phyloP scores from a whole-genome alignment of 2,329 filamentous ascomycete genomes.

The Zymoseptoria brevis region DNA sequence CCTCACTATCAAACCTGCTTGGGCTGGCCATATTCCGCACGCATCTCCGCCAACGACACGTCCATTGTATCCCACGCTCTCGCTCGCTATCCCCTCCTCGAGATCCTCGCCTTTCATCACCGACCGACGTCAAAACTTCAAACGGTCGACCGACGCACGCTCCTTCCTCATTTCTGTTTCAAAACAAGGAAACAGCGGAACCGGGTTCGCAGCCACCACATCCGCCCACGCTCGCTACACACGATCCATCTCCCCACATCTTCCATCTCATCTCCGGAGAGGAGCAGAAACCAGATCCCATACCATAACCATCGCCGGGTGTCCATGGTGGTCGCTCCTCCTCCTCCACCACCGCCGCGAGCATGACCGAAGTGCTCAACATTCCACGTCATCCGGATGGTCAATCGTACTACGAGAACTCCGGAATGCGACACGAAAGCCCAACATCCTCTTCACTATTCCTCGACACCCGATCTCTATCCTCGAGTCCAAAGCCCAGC shows the following conservation, averaged over 20 bases:
- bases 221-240: not conserved
- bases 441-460: slow-evolving; percentile 39
- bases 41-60: no score
- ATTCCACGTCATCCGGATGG: slow-evolving; percentile 35
- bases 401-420: slow-evolving; percentile 34
- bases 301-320: not conserved
- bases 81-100: not conserved
- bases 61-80: not conserved
- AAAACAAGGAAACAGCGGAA: not conserved
- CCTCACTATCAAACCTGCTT: no score
- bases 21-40: no score
- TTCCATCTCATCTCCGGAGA: not conserved
- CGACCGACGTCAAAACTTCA: not conserved
- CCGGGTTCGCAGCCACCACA: not conserved
- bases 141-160: not conserved
- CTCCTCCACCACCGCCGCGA: slow-evolving; percentile 1
- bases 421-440: slow-evolving; percentile 35
- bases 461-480: slow-evolving; percentile 26
- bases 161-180: not conserved
- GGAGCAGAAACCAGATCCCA: not conserved
- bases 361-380: slow-evolving; percentile 40
- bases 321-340: not conserved
- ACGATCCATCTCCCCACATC: not conserved
- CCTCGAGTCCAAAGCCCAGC: slow-evolving; percentile 27
- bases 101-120: not conserved